Conservation (phyloP, 306 rosid species). For the Psophocarpus tetragonolobus region DNA sequence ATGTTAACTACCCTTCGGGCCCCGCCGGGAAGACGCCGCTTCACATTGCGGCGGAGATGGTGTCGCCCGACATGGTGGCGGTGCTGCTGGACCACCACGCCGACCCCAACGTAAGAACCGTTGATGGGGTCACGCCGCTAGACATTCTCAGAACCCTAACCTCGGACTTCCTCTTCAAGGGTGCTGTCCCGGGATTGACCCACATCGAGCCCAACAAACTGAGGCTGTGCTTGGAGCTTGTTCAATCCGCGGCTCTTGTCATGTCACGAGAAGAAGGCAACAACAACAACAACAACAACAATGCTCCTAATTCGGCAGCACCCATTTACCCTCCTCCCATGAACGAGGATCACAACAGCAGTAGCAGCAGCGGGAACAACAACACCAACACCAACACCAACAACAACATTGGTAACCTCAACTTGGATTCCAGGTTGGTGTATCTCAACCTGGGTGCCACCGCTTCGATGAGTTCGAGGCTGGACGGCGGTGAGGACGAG, state of each 20-base stretch:
- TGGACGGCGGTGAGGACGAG: conserved; percentile 53
- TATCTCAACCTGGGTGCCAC: conserved; percentile 87
- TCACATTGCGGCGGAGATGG: conserved; percentile 88
- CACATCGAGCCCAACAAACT: conserved; percentile 95
- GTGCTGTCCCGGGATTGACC: conserved; percentile 92
- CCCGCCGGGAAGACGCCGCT: conserved; percentile 84
- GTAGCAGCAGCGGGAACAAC: conserved; percentile 38
- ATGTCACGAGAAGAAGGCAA: conserved; percentile 88
- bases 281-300: conserved; percentile 36
- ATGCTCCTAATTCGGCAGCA: conserved; percentile 40
- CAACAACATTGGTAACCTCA: conserved; percentile 52
- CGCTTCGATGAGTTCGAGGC: conserved; percentile 54
- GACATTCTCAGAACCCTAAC: conserved; percentile 98
- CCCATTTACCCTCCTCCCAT: conserved; percentile 67
- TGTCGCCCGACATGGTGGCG: conserved; percentile 97
- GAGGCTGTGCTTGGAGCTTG: conserved; percentile 86
- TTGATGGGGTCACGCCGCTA: conserved; percentile 76
- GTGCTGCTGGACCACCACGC: conserved; percentile 98
- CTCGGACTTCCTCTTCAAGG: conserved; percentile 94
- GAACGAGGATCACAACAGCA: conserved; percentile 61
- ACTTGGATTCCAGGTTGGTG: conserved; percentile 83
- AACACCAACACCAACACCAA: conserved; percentile 34
- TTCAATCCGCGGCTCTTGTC: conserved; percentile 93
- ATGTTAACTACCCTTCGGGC: conserved; percentile 81
- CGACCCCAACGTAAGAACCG: conserved; percentile 84